phyloP scores from a whole-genome alignment of 2,329 filamentous ascomycete genomes.

The Geosmithia putterillii region DNA sequence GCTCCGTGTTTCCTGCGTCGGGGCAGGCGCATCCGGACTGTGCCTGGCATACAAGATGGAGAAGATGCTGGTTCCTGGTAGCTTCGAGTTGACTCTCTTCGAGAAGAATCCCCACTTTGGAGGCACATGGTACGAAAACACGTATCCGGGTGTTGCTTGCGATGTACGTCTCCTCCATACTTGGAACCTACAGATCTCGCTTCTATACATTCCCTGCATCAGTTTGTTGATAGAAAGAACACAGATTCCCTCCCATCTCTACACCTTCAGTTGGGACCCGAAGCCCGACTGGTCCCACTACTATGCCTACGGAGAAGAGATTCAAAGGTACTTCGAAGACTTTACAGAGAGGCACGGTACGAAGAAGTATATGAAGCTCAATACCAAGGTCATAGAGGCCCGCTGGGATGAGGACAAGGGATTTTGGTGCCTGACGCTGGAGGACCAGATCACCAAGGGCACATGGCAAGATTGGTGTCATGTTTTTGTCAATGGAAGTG shows the following conservation, averaged over 20 bases:
- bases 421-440: constrained; percentile 9
- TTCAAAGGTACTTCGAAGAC: constrained; percentile 36
- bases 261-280: constrained; percentile 45
- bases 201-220: neutral
- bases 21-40: constrained; percentile 15
- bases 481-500: constrained; percentile 32
- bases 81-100: constrained; percentile 16
- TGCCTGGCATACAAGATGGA: constrained; percentile 17
- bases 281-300: constrained; percentile 48
- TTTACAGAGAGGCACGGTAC: constrained; percentile 36
- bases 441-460: constrained; percentile 10
- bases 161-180: constrained; percentile 27
- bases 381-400: constrained; percentile 21
- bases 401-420: constrained; percentile 4
- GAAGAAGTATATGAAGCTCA: constrained; percentile 31
- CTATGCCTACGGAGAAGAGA: constrained; percentile 42
- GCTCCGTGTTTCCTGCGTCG: constrained; percentile 16
- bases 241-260: constrained; percentile 42
- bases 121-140: constrained; percentile 39
- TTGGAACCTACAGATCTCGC: neutral
- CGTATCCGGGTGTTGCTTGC: constrained; percentile 37
- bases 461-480: constrained; percentile 26
- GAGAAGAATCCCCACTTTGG: constrained; percentile 25
- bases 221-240: neutral
- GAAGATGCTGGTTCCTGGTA: constrained; percentile 12